A percentile compares a stretch with the other conserved stretches of the same genome.
Evolutionary conservation across 176 grass and related monocot species (phyloP).

Genomic region (Juncus effusus): DNA sequence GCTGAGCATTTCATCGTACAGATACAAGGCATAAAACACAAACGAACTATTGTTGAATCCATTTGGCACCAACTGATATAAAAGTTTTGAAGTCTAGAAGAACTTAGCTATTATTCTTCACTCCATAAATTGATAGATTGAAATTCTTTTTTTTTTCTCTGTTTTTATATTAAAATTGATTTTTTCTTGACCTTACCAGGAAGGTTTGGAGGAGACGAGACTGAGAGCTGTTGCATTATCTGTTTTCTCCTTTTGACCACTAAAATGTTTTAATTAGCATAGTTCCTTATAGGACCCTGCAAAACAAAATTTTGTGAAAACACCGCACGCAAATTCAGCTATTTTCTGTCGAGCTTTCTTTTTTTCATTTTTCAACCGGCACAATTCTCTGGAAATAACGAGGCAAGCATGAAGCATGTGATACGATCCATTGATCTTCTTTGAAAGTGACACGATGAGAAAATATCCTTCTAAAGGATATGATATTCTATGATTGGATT

Average conservation of each 20-base stretch:
- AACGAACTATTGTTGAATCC: background rate
- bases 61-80: too few species aligned
- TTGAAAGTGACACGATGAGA: too few species aligned
- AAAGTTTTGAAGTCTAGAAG: background rate
- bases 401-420: background rate
- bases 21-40: slow-evolving; percentile 5
- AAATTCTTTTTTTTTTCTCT: background rate
- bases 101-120: too few species aligned
- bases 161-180: background rate
- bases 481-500: too few species aligned
- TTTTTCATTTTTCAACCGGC: too few species aligned
- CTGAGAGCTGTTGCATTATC: slow-evolving; percentile 34
- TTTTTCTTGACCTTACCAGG: slow-evolving; percentile 21
- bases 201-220: slow-evolving; percentile 31
- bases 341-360: too few species aligned
- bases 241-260: too few species aligned
- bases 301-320: too few species aligned
- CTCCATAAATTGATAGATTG: too few species aligned
- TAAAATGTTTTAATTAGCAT: background rate
- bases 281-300: background rate
- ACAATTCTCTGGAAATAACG: background rate
- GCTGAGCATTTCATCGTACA: slow-evolving; percentile 44
- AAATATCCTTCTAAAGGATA: too few species aligned
- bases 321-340: too few species aligned
- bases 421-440: background rate